Evolutionary conservation across 2,329 filamentous ascomycete genomes (phyloP).

Genomic region (Fusarium tanahbumbuense): DNA sequence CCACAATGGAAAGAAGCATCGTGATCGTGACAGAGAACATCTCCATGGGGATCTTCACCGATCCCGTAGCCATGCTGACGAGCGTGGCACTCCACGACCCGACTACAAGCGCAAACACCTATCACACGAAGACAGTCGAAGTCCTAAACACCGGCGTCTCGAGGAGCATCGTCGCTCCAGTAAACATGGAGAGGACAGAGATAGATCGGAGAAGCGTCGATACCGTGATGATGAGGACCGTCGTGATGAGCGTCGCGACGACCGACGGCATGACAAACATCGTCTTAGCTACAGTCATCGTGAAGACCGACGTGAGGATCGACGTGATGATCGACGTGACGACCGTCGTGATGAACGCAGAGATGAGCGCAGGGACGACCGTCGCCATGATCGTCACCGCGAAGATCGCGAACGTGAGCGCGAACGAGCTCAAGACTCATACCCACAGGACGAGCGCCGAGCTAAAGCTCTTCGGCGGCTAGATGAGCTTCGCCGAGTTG

Average conservation of each 20-base stretch:
- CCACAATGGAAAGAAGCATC: constrained; percentile 56
- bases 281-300: constrained; percentile 37
- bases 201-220: constrained; percentile 47
- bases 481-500: constrained; percentile 58
- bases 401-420: constrained; percentile 42
- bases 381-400: constrained; percentile 39
- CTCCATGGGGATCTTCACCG: constrained; percentile 62
- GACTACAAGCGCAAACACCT: constrained; percentile 73
- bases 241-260: constrained; percentile 39
- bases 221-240: constrained; percentile 43
- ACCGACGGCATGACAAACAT: constrained; percentile 39
- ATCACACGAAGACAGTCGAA: constrained; percentile 57
- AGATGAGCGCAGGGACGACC: constrained; percentile 34
- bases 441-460: constrained; percentile 55
- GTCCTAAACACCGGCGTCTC: constrained; percentile 56
- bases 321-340: constrained; percentile 33
- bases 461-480: constrained; percentile 56
- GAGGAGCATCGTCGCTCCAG: constrained; percentile 56
- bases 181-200: constrained; percentile 53
- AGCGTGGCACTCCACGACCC: constrained; percentile 62
- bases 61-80: constrained; percentile 63
- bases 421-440: constrained; percentile 44
- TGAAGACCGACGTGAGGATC: constrained; percentile 38
- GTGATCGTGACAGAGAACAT: constrained; percentile 61
- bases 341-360: constrained; percentile 33